Evolutionary conservation across 2,329 filamentous ascomycete species (phyloP), one percentile per base, ranked within the genome.

Genomic region (Fusarium sp.): DNA sequence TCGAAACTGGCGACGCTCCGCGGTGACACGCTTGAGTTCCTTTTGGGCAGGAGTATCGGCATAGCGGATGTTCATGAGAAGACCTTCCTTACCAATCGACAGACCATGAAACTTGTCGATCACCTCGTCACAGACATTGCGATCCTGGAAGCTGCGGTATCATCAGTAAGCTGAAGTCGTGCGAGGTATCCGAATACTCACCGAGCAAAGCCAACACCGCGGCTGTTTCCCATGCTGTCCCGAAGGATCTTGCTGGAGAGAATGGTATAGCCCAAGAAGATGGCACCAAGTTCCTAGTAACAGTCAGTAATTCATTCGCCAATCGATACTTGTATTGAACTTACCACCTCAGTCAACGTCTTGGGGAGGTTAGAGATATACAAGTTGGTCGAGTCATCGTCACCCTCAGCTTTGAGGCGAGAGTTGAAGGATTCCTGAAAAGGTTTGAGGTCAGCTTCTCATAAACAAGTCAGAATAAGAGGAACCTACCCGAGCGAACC

Each of bases 321-420:
- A 15, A 4, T 15, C 1, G 26, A 12, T 38, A 26, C 13, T 15
- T 8, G 11, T 3, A 15, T 19, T 8, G 6, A 44, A 81, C 89
- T 75, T 77, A 94, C 93, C 70, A 92, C 88, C 81, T 99, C 96
- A 48, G 91, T 96, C 84, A 96, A 88, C 63, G 89, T 87, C 78
- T 94, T 93, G 32, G 95, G 95, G 40, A 99, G 85, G 78, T 98
- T 99, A 26, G 96, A 99, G 63, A 98, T 93, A 78, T 99, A 99
- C 64, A 99, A 86, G 75, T 99, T 99, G 65, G 95, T 98, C 42
- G 96, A 98, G 38, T 78, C 73, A 48, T 91, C 91, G 72, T 99
- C 94, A 53, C 93, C 91, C 73, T 98, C 91, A 41, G 95, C 94
- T 84, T 99, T 98, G 71, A 99, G 90, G 70, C 96, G 93, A 68